phyloP scores from a whole-genome alignment of 2,329 filamentous ascomycete species.

The Aspergillus sp. region DNA sequence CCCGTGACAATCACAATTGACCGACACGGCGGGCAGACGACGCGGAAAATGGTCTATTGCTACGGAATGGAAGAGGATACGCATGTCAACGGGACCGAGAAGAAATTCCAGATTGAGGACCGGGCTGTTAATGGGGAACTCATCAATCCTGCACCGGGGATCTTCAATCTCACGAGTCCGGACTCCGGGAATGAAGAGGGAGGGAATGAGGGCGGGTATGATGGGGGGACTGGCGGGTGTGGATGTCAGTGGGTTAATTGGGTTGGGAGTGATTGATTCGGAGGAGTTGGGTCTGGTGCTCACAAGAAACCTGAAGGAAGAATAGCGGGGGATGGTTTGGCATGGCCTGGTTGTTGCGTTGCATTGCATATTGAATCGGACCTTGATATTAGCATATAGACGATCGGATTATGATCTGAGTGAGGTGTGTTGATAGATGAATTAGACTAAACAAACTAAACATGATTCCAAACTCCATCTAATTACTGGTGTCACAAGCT shows the following conservation, averaged over 20 bases:
- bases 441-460: too few relatives aligned
- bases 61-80: constrained; percentile 58
- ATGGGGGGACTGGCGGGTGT: constrained; percentile 65
- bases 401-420: too few relatives aligned
- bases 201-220: constrained; percentile 53
- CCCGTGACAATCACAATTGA: constrained; percentile 64
- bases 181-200: constrained; percentile 5
- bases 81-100: constrained; percentile 50
- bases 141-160: constrained; percentile 55
- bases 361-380: too few relatives aligned
- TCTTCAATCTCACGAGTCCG: constrained; percentile 38
- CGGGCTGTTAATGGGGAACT: constrained; percentile 55
- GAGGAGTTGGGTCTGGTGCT: not conserved
- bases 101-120: constrained; percentile 58
- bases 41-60: constrained; percentile 64
- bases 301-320: too few relatives aligned
- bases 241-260: constrained; percentile 65
- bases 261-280: constrained; percentile 23
- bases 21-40: constrained; percentile 60
- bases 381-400: too few relatives aligned
- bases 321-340: too few relatives aligned
- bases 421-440: too few relatives aligned
- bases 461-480: too few relatives aligned
- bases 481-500: too few relatives aligned
- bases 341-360: too few relatives aligned